A percentile compares a stretch with the other conserved stretches of the same genome.
Conservation (phyloP, 805 yeast species). For the Barnettozyma vustinii region DNA sequence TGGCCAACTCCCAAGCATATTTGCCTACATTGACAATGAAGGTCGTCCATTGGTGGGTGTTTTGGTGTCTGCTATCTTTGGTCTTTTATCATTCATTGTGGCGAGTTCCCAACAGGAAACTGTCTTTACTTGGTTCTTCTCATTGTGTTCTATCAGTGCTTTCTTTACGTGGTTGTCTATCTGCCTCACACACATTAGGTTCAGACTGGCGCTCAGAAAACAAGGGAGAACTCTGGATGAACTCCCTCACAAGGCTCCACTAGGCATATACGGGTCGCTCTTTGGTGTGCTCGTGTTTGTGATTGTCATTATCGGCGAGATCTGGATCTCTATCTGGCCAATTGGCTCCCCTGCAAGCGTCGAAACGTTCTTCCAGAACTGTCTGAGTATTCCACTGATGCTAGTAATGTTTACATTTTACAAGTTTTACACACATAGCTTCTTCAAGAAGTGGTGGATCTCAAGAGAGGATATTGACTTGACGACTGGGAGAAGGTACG, state of each 20-base stretch:
- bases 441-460: constrained; percentile 36
- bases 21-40: constrained; percentile 57
- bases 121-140: constrained; percentile 61
- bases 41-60: constrained; percentile 68
- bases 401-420: constrained; percentile 31
- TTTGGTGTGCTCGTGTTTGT: constrained; percentile 53
- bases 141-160: constrained; percentile 56
- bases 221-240: constrained; percentile 70
- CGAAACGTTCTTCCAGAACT: constrained; percentile 33
- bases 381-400: constrained; percentile 32
- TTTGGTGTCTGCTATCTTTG: constrained; percentile 43
- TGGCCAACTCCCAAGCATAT: constrained; percentile 54
- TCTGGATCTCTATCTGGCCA: constrained; percentile 81
- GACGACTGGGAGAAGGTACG: constrained; percentile 60
- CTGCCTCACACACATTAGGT: constrained; percentile 54
- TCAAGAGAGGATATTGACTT: constrained; percentile 47
- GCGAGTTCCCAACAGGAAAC: constrained; percentile 45
- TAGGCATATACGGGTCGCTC: constrained; percentile 63
- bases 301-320: constrained; percentile 65
- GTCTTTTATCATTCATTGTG: constrained; percentile 53
- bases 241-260: constrained; percentile 57
- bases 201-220: constrained; percentile 52
- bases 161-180: constrained; percentile 62
- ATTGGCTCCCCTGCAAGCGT: constrained; percentile 31
- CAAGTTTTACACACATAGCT: constrained; percentile 30